Evolutionary conservation across 495 filamentous ascomycete species (phyloP), one percentile per base, ranked within the genome.

Genomic region (Aspergillus coremiiformis): DNA sequence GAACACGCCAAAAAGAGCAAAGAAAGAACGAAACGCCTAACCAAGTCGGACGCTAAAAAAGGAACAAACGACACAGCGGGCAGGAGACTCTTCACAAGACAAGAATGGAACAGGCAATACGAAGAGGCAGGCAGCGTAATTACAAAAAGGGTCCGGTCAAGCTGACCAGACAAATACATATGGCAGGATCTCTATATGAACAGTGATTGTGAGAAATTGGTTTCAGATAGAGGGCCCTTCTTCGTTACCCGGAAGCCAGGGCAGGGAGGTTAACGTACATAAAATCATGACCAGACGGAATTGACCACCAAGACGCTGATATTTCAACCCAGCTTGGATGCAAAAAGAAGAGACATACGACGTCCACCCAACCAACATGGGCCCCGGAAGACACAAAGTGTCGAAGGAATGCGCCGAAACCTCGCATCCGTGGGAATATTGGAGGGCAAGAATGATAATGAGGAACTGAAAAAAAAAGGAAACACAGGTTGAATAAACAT

Each of bases 201-300:
- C 66, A 68, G 60, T 66, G 64, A 54, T 64, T 66, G 76, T 79
- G 69, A 78, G 76, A 78, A 71, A 67, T 71, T 75, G 65, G 57
- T 74, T 75, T 77, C 72, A 69, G 63, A 69, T 77, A 75, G 55
- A 55, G 66, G 62, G 63, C 66, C 73, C 73, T 70, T 70, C 68
- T 74, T 64, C 60, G 60, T 52, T 62, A 64, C 63, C 63, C 62
- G 60, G 66, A 72, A 69, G 68, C 62, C 68, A 75, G 75, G 74
- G 66, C 67, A 77, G 74, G 75, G 72, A 77, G 70, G 67, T 73
- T 89, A 89, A 89, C 85, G 83, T 90, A 90, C 86, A 90, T 84
- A 75, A 79, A 72, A 75, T 73, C 78, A 74, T 69, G 78, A 76
- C 71, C 73, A 83, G 79, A 79, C 80, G 79, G 80, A 81, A 78